Evolutionary conservation across 2,329 filamentous ascomycete genomes (phyloP).

Genomic region (Hypocrella siamensis): DNA sequence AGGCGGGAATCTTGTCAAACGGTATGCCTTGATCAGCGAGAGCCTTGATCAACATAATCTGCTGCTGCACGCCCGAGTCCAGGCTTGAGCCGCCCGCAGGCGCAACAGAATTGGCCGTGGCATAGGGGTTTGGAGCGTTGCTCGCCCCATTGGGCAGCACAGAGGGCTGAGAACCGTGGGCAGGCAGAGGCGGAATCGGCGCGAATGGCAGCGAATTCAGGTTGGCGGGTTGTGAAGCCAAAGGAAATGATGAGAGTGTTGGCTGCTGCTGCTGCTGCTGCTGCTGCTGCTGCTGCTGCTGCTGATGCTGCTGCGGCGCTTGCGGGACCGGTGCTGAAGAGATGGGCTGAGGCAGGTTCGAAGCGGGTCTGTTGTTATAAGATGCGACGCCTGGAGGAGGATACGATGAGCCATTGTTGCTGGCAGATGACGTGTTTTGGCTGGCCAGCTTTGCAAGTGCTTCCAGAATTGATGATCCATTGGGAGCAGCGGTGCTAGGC

Average conservation of each 20-base stretch:
- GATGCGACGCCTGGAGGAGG: slow-evolving; percentile 21
- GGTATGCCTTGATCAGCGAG: slow-evolving; percentile 61
- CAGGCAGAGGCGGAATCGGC: slow-evolving; percentile 18
- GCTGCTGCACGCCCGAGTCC: slow-evolving; percentile 47
- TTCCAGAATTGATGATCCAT: slow-evolving; percentile 51
- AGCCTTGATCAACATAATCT: slow-evolving; percentile 59
- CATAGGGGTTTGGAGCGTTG: slow-evolving; percentile 11
- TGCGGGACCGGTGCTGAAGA: slow-evolving; percentile 13
- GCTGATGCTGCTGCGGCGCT: no score
- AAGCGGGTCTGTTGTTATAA: slow-evolving; percentile 21
- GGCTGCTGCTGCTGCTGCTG: no score
- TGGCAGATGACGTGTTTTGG: slow-evolving; percentile 41
- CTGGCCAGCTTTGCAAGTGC: slow-evolving; percentile 69
- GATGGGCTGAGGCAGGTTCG: slow-evolving; percentile 16
- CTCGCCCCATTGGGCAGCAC: slow-evolving; percentile 10
- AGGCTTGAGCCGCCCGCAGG: slow-evolving; percentile 20
- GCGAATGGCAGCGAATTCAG: slow-evolving; percentile 29
- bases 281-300: no score
- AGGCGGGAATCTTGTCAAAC: slow-evolving; percentile 55
- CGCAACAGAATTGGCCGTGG: slow-evolving; percentile 18
- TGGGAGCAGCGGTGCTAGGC: slow-evolving; percentile 28
- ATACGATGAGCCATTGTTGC: slow-evolving; percentile 18
- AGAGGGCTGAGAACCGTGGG: slow-evolving; percentile 17
- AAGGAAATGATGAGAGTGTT: slow-evolving; percentile 20
- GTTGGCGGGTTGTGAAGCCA: slow-evolving; percentile 44